A percentile compares a stretch with the other conserved stretches of the same genome.
phyloP scores from a whole-genome alignment of 768 basidiomycete genomes.

The Cubamyces lactineus region DNA sequence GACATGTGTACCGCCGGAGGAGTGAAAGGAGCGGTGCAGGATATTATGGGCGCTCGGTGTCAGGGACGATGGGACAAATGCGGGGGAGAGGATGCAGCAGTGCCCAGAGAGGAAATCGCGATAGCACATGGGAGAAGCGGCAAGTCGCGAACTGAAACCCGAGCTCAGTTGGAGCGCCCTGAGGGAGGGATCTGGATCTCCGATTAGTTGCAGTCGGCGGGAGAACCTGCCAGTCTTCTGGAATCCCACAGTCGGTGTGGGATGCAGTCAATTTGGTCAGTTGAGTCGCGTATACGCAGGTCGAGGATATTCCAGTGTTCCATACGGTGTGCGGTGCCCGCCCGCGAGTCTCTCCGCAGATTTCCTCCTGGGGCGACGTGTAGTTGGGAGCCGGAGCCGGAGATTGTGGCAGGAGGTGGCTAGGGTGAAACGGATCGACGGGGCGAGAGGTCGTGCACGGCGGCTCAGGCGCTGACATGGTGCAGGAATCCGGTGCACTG shows the following conservation, averaged over 20 bases:
- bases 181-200: conserved; percentile 5
- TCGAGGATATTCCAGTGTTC: neutral
- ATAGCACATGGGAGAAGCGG: conserved; percentile 3
- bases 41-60: conserved; percentile 15
- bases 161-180: conserved; percentile 13
- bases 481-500: conserved; percentile 22
- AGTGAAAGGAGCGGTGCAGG: neutral
- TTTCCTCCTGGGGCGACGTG: neutral
- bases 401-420: neutral
- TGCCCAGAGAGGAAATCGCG: conserved; percentile 2
- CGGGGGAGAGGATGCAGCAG: neutral
- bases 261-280: conserved; percentile 15
- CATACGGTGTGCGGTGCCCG: neutral
- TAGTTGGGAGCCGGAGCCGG: neutral
- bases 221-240: conserved; percentile 12
- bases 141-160: conserved; percentile 15
- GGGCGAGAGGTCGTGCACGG: neutral
- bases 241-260: conserved; percentile 12
- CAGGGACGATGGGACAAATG: conserved; percentile 19
- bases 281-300: conserved; percentile 5
- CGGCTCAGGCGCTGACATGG: conserved; percentile 3
- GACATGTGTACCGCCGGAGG: neutral
- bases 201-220: conserved; percentile 15
- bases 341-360: neutral
- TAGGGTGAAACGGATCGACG: conserved; percentile 16